Conservation (phyloP, 2,329 filamentous ascomycete species). For the Diaporthe citrichinensis region DNA sequence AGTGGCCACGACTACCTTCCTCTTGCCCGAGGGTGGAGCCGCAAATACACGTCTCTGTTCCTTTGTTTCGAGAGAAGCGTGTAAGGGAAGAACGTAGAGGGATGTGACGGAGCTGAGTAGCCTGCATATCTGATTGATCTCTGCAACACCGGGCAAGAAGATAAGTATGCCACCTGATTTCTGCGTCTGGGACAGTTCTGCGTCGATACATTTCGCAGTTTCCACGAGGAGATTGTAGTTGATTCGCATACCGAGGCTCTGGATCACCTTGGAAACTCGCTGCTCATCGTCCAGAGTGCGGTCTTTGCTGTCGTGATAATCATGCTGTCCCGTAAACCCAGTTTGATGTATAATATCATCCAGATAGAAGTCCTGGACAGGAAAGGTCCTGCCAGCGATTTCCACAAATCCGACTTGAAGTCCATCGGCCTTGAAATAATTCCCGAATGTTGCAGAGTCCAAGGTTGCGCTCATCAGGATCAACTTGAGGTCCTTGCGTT, state of each 20-base stretch:
- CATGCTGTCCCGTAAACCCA: slow-evolving; percentile 72
- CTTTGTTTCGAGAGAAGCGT: slow-evolving; percentile 89
- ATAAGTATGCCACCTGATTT: slow-evolving; percentile 92
- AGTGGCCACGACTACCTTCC: slow-evolving; percentile 94
- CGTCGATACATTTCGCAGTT: slow-evolving; percentile 85
- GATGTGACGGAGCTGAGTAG: slow-evolving; percentile 72
- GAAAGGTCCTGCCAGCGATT: slow-evolving; percentile 90
- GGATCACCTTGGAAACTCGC: slow-evolving; percentile 76
- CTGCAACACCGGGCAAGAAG: slow-evolving; percentile 91
- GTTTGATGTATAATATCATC: slow-evolving; percentile 89
- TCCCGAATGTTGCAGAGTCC: slow-evolving; percentile 86
- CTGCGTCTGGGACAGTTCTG: slow-evolving; percentile 73
- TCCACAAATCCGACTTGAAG: slow-evolving; percentile 83
- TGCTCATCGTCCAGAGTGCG: slow-evolving; percentile 50
- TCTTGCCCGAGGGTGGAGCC: slow-evolving; percentile 80
- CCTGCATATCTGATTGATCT: slow-evolving; percentile 87
- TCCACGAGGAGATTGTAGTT: slow-evolving; percentile 91
- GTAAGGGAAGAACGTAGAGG: slow-evolving; percentile 86
- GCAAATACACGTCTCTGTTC: slow-evolving; percentile 92
- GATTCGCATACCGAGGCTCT: slow-evolving; percentile 83
- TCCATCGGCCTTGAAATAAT: slow-evolving; percentile 82
- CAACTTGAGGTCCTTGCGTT: slow-evolving; percentile 85
- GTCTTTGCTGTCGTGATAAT: slow-evolving; percentile 62
- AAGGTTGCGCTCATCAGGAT: slow-evolving; percentile 97
- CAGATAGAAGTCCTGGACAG: slow-evolving; percentile 90